A percentile compares a stretch with the other conserved stretches of the same genome.
Evolutionary conservation across 164 flowering plant genomes (phyloP).

Genomic region (Umbilicus rupestris): DNA sequence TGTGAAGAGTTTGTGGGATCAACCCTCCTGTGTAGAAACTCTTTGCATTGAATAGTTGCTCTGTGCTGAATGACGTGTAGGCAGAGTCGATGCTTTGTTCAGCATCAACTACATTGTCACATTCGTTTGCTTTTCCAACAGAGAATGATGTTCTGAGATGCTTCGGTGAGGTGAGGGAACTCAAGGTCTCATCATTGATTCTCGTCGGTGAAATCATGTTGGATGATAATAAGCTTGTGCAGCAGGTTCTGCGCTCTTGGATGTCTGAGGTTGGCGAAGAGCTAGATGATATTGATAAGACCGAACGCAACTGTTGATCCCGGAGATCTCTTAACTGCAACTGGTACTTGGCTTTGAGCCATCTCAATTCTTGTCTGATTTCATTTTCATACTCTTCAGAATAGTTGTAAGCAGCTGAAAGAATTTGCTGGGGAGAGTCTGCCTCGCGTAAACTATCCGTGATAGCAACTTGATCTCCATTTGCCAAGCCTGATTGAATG

Average conservation of each 20-base stretch:
- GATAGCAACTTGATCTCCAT: constrained; percentile 18
- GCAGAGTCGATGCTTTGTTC: background rate
- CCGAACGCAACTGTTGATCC: constrained; percentile 32
- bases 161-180: background rate
- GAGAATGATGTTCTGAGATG: background rate
- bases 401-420: constrained; percentile 13
- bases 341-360: constrained; percentile 79
- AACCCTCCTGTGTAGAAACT: constrained; percentile 36
- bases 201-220: constrained; percentile 1
- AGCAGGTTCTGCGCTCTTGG: background rate
- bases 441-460: constrained; percentile 18
- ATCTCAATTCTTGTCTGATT: constrained; percentile 59
- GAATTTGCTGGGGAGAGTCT: constrained; percentile 13
- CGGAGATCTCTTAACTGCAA: constrained; percentile 49
- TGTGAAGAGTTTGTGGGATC: constrained; percentile 49
- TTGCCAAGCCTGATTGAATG: constrained; percentile 10
- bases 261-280: constrained; percentile 9
- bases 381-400: constrained; percentile 48
- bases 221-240: background rate
- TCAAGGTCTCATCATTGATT: background rate
- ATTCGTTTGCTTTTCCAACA: background rate
- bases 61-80: constrained; percentile 29
- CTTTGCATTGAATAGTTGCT: constrained; percentile 39
- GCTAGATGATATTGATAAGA: constrained; percentile 10
- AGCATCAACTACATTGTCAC: background rate